phyloP scores from a whole-genome alignment of 768 basidiomycete genomes.

The Tylopilus plumbeoviolaceoides region DNA sequence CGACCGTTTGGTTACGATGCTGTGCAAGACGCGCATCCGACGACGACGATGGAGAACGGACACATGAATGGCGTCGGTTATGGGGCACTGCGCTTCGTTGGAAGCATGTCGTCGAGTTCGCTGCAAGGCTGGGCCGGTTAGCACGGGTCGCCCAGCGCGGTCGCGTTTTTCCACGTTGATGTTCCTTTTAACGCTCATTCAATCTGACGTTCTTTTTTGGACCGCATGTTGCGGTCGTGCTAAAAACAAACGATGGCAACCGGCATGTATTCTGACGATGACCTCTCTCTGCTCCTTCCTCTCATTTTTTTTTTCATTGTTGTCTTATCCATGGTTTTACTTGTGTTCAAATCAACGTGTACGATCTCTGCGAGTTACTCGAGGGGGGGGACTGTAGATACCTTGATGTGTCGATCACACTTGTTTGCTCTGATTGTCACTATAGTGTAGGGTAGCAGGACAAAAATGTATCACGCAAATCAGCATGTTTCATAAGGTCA shows the following conservation, averaged over 20 bases:
- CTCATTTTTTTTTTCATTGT: not conserved
- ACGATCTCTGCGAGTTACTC: conserved; percentile 4
- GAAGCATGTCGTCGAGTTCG: conserved; percentile 24
- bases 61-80: conserved; percentile 1
- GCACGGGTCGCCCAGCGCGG: not conserved
- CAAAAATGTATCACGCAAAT: not conserved
- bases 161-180: not conserved
- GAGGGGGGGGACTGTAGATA: conserved; percentile 9
- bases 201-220: not conserved
- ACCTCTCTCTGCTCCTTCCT: not conserved
- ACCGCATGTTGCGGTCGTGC: not conserved
- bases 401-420: not conserved
- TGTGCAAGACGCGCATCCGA: conserved; percentile 6
- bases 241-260: not conserved
- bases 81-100: conserved; percentile 11
- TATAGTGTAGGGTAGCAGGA: not conserved
- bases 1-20: conserved; percentile 11
- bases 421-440: not conserved
- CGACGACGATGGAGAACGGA: not conserved
- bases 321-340: not conserved
- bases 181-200: not conserved
- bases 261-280: not conserved
- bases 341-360: not conserved
- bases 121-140: conserved; percentile 29
- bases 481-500: too few relatives aligned